phyloP scores from a whole-genome alignment of 495 filamentous ascomycete species.

The Annulohypoxylon moriforme region DNA sequence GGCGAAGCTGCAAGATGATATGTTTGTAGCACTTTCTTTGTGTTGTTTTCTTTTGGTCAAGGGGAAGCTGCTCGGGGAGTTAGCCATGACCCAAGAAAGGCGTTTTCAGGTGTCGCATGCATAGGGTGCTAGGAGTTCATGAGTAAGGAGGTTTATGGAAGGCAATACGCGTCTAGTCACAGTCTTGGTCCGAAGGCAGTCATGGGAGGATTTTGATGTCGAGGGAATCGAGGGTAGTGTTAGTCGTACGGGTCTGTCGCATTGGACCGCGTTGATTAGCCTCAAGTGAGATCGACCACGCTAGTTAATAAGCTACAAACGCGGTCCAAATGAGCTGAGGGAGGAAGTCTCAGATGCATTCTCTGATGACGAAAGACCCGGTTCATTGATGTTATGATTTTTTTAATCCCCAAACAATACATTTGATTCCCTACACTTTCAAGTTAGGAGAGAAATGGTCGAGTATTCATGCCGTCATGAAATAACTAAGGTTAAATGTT shows the following conservation, averaged over 20 bases:
- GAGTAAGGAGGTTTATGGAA: conserved; percentile 23
- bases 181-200: conserved; percentile 15
- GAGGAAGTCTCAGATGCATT: conserved; percentile 5
- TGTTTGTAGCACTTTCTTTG: conserved; percentile 12
- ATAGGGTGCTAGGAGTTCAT: conserved; percentile 37
- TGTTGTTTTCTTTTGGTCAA: conserved; percentile 24
- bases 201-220: conserved; percentile 21
- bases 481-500: conserved; percentile 24
- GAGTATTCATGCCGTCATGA: conserved; percentile 7
- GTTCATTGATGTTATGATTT: conserved; percentile 3
- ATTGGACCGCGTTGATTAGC: conserved; percentile 35
- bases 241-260: conserved; percentile 43
- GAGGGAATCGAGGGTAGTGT: conserved; percentile 25
- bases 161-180: conserved; percentile 37
- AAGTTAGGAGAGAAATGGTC: background rate
- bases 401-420: conserved; percentile 3
- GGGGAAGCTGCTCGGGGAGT: conserved; percentile 25
- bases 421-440: background rate
- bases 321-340: conserved; percentile 7
- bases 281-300: conserved; percentile 9
- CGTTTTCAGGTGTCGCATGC: conserved; percentile 29
- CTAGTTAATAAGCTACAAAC: conserved; percentile 7
- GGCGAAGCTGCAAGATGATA: conserved; percentile 9
- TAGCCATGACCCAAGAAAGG: conserved; percentile 19
- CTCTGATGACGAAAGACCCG: conserved; percentile 11